These are phyloP conservation scores for Dichotomocladium elegans DNA, from an alignment of 371 early-diverging fungal genomes.

Conservation along the genomic window DNA sequence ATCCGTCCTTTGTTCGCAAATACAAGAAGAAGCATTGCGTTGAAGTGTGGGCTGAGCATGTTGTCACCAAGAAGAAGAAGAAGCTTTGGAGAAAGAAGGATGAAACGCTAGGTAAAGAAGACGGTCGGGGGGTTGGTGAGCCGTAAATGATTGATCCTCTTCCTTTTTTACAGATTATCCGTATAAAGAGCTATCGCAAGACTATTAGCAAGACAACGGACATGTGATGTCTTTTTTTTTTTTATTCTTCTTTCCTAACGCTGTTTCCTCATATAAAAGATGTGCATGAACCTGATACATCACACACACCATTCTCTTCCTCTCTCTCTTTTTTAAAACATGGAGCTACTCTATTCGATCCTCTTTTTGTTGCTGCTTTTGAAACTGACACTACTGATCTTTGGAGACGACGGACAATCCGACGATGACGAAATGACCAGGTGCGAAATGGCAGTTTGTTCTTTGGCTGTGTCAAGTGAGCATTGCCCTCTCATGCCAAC, in stretches of 20 bases:
- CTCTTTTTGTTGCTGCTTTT: neutral
- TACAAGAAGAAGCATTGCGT: constrained; percentile 80
- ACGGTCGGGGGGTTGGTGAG: neutral
- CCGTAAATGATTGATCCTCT: neutral
- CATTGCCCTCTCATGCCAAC: too few species aligned
- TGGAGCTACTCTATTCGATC: neutral
- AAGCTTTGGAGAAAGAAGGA: constrained; percentile 84
- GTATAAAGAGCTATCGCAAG: neutral
- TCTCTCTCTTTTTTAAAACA: neutral
- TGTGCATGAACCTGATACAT: too few species aligned
- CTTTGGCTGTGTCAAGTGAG: too few species aligned
- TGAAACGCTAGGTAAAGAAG: constrained; percentile 43
- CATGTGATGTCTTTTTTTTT: neutral
- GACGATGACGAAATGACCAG: neutral
- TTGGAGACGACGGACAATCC: neutral
- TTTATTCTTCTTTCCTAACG: too few species aligned
- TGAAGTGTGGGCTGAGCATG: constrained; percentile 75
- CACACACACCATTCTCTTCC: too few species aligned
- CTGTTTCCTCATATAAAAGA: neutral
- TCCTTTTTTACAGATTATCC: neutral
- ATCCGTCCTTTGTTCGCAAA: constrained; percentile 82
- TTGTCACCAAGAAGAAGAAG: constrained; percentile 65
- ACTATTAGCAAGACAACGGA: neutral
- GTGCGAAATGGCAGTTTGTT: too few species aligned
- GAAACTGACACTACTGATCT: neutral